phyloP scores from a whole-genome alignment of 176 grass and related monocot species.

The Tillandsia fasciculata region DNA sequence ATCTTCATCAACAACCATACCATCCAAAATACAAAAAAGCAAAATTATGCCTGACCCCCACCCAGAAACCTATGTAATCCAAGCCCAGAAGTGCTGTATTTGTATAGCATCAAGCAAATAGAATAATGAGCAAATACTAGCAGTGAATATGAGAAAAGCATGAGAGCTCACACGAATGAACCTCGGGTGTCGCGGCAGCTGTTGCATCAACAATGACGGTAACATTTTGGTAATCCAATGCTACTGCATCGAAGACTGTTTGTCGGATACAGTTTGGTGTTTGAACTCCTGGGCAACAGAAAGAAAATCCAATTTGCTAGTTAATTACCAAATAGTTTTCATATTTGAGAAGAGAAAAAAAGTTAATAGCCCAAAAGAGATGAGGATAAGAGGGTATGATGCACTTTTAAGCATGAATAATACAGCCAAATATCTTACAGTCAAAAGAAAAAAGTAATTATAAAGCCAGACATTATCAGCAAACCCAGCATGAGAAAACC shows the following conservation, averaged over 20 bases:
- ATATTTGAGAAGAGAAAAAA: background rate
- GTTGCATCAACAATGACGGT: conserved; percentile 75
- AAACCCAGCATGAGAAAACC: background rate
- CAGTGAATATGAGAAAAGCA: background rate
- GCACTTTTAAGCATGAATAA: background rate
- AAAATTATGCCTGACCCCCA: background rate
- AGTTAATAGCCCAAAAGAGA: background rate
- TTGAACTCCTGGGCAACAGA: conserved; percentile 58
- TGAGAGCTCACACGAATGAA: conserved; percentile 64
- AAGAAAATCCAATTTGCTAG: background rate
- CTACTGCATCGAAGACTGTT: conserved; percentile 83
- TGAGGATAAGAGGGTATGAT: background rate
- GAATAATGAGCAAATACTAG: background rate
- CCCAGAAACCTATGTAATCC: background rate
- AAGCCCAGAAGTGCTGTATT: background rate
- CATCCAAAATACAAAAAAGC: no score
- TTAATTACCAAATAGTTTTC: background rate
- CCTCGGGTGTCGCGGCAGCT: conserved; percentile 70
- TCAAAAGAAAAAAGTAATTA: no score
- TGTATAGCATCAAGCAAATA: no score
- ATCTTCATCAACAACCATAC: no score
- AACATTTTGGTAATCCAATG: conserved; percentile 68
- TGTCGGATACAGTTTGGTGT: conserved; percentile 96
- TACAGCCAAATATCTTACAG: background rate
- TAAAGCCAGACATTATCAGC: no score